These are phyloP conservation scores for Huntiella savannae DNA, from an alignment of 2,329 filamentous ascomycete species.

Conservation along the genomic window DNA sequence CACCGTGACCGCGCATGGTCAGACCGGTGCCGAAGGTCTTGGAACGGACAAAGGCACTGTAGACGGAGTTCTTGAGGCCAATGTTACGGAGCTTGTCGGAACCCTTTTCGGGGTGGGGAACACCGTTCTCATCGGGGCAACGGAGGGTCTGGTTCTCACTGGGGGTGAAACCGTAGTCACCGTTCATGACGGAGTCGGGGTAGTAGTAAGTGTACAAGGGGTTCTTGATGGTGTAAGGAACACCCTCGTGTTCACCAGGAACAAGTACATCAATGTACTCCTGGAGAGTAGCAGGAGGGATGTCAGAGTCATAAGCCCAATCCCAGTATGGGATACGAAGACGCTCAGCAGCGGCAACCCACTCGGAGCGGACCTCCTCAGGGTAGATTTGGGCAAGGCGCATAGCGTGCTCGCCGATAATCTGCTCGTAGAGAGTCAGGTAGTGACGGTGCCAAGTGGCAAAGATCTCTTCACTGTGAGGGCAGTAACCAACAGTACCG, in stretches of 20 bases:
- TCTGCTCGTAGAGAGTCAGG: constrained; percentile 36
- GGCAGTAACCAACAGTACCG: constrained; percentile 23
- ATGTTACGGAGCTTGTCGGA: constrained; percentile 18
- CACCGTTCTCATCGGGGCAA: constrained; percentile 14
- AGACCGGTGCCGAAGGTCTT: constrained; percentile 20
- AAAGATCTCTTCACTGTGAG: constrained; percentile 30
- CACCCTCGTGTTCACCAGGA: constrained; percentile 17
- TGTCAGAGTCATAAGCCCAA: constrained; percentile 25
- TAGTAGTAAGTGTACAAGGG: constrained; percentile 34
- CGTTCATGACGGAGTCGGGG: constrained; percentile 21
- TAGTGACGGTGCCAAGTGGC: constrained; percentile 38
- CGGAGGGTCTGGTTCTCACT: constrained; percentile 20
- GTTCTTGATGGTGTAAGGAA: constrained; percentile 24
- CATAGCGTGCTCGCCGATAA: constrained; percentile 27
- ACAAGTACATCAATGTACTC: constrained; percentile 23
- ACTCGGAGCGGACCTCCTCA: constrained; percentile 17
- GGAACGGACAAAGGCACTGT: constrained; percentile 22
- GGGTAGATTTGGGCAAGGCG: constrained; percentile 27
- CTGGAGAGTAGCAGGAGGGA: constrained; percentile 24
- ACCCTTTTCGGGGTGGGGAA: constrained; percentile 22
- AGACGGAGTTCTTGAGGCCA: constrained; percentile 23
- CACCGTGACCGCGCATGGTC: constrained; percentile 18
- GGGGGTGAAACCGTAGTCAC: constrained; percentile 22
- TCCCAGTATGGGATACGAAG: constrained; percentile 36
- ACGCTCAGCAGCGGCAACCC: constrained; percentile 25